Percentiles rank a stretch among this genome's conserved stretches.
Conservation (phyloP, 768 basidiomycete species). For the Coprinopsis strossmayeri region DNA sequence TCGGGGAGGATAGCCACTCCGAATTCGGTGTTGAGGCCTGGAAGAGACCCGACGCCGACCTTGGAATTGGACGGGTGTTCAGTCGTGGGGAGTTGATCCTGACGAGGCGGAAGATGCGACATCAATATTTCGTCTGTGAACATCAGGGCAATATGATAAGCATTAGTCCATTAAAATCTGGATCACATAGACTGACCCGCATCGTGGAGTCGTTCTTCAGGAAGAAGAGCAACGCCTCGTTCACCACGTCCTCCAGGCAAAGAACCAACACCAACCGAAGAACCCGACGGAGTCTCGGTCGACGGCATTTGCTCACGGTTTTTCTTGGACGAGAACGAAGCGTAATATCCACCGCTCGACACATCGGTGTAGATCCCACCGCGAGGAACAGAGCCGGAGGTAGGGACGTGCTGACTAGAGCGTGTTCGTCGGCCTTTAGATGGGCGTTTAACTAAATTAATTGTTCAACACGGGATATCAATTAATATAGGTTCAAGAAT, state of each 20-base stretch:
- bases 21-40: neutral
- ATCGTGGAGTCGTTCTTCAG: neutral
- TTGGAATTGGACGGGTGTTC: neutral
- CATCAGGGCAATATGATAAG: slow-evolving; percentile 30
- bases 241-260: slow-evolving; percentile 9
- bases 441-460: too few relatives aligned
- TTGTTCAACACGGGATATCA: too few relatives aligned
- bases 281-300: neutral
- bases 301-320: slow-evolving; percentile 2
- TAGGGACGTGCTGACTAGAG: too few relatives aligned
- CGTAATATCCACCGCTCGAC: too few relatives aligned
- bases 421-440: too few relatives aligned
- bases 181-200: neutral
- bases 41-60: neutral
- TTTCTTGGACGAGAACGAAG: neutral
- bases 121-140: neutral
- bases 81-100: neutral
- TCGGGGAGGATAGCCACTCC: too few relatives aligned
- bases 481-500: too few relatives aligned
- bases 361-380: too few relatives aligned
- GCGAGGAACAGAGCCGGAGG: too few relatives aligned
- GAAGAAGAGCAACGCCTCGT: neutral
- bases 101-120: neutral
- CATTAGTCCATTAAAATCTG: slow-evolving; percentile 26
- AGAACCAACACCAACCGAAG: slow-evolving; percentile 5